phyloP scores from a whole-genome alignment of 1,284 basidiomycete species.

The Ceratobasidium sp. region DNA sequence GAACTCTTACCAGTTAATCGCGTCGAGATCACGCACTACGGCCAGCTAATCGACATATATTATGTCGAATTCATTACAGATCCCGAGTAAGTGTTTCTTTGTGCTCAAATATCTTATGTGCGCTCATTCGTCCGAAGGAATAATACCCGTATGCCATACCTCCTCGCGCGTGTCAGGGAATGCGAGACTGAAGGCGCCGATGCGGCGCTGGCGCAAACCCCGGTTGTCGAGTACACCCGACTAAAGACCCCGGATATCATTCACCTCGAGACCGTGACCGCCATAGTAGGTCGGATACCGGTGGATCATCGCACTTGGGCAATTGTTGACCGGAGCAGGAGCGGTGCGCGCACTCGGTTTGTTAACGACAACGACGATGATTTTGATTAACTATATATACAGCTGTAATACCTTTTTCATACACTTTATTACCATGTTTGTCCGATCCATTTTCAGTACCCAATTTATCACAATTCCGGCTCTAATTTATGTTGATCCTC shows the following conservation, averaged over 20 bases:
- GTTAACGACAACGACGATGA: neutral
- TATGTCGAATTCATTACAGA: conserved; percentile 22
- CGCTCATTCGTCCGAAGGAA: neutral
- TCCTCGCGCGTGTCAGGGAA: conserved; percentile 8
- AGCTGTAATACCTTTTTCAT: no score
- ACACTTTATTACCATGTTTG: no score
- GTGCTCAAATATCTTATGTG: neutral
- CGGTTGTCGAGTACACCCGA: conserved; percentile 15
- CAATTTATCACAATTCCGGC: no score
- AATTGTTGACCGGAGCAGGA: conserved; percentile 26
- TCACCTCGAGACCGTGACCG: neutral
- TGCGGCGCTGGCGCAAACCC: conserved; percentile 8
- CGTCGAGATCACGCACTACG: conserved; percentile 3
- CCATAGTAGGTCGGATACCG: conserved; percentile 12
- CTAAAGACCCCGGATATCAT: conserved; percentile 10
- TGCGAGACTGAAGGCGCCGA: conserved; percentile 10
- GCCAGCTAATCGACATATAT: conserved; percentile 7
- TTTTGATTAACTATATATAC: no score
- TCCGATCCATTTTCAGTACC: no score
- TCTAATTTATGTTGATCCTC: no score
- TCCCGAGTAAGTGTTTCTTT: neutral
- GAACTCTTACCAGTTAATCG: neutral
- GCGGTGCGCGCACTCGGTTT: conserved; percentile 18
- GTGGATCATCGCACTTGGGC: conserved; percentile 22
- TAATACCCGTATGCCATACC: neutral